phyloP scores from a whole-genome alignment of 352 stramenopile species.

The Phytophthora palmivora region DNA sequence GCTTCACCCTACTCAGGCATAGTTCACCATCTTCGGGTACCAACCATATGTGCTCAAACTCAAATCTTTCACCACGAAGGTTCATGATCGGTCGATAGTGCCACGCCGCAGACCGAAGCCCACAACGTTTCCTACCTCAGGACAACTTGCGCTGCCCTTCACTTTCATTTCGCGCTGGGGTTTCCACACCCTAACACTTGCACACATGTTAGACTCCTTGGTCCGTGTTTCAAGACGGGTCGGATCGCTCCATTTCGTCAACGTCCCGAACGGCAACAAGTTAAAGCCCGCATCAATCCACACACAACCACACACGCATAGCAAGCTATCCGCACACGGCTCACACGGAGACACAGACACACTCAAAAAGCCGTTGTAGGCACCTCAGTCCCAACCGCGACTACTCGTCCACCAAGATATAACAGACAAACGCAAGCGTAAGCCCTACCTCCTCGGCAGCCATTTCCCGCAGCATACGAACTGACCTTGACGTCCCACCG shows the following conservation, averaged over 20 bases:
- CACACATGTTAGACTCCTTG: too few species aligned
- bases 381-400: conserved; percentile 34
- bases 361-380: conserved; percentile 39
- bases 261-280: conserved; percentile 49
- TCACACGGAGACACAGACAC: conserved; percentile 19
- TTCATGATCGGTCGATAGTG: too few species aligned
- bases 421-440: conserved; percentile 19
- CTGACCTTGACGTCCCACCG: conserved; percentile 32
- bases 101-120: conserved; percentile 21
- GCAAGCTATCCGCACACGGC: conserved; percentile 27
- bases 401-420: conserved; percentile 32
- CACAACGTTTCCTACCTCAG: conserved; percentile 47
- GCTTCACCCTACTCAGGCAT: conserved; percentile 70
- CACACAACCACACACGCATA: too few species aligned
- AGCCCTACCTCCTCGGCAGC: conserved; percentile 27
- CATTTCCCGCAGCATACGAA: conserved; percentile 38
- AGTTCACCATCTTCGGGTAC: too few species aligned
- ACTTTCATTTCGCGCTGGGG: conserved; percentile 83
- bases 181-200: conserved; percentile 86
- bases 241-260: conserved; percentile 85
- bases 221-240: too few species aligned
- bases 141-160: conserved; percentile 40
- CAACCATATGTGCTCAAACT: too few species aligned
- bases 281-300: conserved; percentile 16
- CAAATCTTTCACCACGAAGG: too few species aligned